A percentile compares a stretch with the other conserved stretches of the same genome.
These are phyloP conservation scores for Castanospermum australe DNA, from an alignment of 306 rosid genomes.

Conservation along the genomic window DNA sequence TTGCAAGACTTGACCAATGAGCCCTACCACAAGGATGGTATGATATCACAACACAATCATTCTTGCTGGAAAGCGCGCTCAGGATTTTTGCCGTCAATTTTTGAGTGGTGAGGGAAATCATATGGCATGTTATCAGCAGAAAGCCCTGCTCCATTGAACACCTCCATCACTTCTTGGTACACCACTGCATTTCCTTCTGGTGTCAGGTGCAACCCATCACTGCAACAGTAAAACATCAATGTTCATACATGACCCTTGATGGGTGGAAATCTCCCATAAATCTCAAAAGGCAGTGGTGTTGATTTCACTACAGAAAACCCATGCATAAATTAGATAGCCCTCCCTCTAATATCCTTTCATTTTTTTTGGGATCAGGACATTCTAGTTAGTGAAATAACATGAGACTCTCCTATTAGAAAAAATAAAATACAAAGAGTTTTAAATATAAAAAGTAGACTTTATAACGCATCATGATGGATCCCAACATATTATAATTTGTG, in stretches of 20 bases:
- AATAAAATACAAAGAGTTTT: no score
- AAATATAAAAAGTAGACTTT: no score
- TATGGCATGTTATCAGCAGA: conserved; percentile 63
- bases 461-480: no score
- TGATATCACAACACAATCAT: conserved; percentile 43
- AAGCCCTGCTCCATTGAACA: conserved; percentile 43
- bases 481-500: no score
- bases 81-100: conserved; percentile 61
- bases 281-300: not conserved
- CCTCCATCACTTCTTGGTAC: conserved; percentile 43
- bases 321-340: not conserved
- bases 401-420: no score
- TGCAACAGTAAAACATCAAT: conserved; percentile 31
- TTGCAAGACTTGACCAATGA: not conserved
- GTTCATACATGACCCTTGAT: conserved; percentile 1
- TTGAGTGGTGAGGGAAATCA: conserved; percentile 86
- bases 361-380: not conserved
- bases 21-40: conserved; percentile 11
- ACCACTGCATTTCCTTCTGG: conserved; percentile 75
- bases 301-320: not conserved
- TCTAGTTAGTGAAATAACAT: no score
- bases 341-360: not conserved
- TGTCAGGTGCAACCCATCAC: conserved; percentile 91
- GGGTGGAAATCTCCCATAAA: not conserved
- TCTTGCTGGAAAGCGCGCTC: conserved; percentile 64